Evolutionary conservation across 208 protist genomes (phyloP).

Genomic region (Crithidia expoeki): DNA sequence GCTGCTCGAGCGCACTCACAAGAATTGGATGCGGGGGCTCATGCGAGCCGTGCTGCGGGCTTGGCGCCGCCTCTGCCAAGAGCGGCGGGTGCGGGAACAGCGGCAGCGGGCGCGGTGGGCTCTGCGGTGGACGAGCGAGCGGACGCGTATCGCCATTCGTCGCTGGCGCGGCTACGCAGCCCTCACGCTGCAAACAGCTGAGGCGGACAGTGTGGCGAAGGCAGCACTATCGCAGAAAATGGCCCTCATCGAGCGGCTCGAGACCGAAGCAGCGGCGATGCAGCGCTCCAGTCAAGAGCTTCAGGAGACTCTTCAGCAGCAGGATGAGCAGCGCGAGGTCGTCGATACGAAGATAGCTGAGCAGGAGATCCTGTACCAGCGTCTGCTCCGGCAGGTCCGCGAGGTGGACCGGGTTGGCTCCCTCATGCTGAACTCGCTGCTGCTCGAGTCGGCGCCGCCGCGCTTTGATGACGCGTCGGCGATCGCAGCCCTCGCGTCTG

Average conservation of each 20-base stretch:
- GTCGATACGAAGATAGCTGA: conserved; percentile 41
- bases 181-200: conserved; percentile 41
- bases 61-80: conserved; percentile 54
- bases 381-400: conserved; percentile 50
- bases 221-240: conserved; percentile 42
- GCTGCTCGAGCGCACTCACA: conserved; percentile 58
- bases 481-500: conserved; percentile 7
- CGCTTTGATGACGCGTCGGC: conserved; percentile 11
- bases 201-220: conserved; percentile 46
- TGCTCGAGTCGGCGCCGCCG: conserved; percentile 43
- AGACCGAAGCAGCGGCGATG: conserved; percentile 48
- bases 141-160: conserved; percentile 44
- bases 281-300: conserved; percentile 36
- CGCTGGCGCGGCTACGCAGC: conserved; percentile 68
- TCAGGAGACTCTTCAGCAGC: conserved; percentile 37
- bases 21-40: conserved; percentile 61
- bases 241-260: conserved; percentile 36
- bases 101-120: conserved; percentile 71
- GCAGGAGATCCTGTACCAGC: conserved; percentile 54
- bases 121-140: conserved; percentile 52
- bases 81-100: conserved; percentile 56
- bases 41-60: conserved; percentile 61
- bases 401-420: conserved; percentile 75
- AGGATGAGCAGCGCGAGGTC: conserved; percentile 38
- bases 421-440: conserved; percentile 60